A percentile compares a stretch with the other conserved stretches of the same genome.
Conservation (phyloP, 2,329 filamentous ascomycete genomes). For the Magnaporthales sp. region DNA sequence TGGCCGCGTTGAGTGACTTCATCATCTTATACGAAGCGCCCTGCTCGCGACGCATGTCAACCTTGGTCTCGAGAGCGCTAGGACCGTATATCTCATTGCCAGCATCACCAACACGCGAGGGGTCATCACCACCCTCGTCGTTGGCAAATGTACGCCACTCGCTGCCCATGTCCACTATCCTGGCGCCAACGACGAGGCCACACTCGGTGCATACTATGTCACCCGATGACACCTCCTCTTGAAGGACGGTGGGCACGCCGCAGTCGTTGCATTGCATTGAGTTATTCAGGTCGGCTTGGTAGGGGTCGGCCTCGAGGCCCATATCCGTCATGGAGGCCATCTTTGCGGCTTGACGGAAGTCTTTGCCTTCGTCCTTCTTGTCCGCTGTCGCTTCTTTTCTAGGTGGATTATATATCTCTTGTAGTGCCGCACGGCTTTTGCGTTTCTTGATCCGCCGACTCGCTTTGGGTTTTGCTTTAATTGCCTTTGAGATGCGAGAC, state of each 20-base stretch:
- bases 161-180: slow-evolving; percentile 89
- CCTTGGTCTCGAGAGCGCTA: slow-evolving; percentile 55
- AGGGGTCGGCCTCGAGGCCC: slow-evolving; percentile 2
- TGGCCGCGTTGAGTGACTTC: slow-evolving; percentile 17
- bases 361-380: slow-evolving; percentile 8
- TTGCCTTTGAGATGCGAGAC: slow-evolving; percentile 6
- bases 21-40: slow-evolving; percentile 14
- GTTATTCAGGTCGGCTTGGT: slow-evolving; percentile 73
- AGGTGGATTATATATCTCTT: slow-evolving; percentile 20
- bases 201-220: slow-evolving; percentile 92
- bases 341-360: slow-evolving; percentile 20
- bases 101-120: slow-evolving; percentile 93
- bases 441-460: slow-evolving; percentile 15
- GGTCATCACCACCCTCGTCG: slow-evolving; percentile 93
- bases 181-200: slow-evolving; percentile 80
- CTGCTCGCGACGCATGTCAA: slow-evolving; percentile 14
- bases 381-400: slow-evolving; percentile 22
- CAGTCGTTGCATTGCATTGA: slow-evolving; percentile 85
- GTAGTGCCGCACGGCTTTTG: slow-evolving; percentile 10
- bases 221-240: slow-evolving; percentile 85
- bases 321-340: slow-evolving; percentile 2
- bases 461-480: slow-evolving; percentile 12
- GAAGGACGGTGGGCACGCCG: slow-evolving; percentile 83
- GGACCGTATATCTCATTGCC: slow-evolving; percentile 85
- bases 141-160: slow-evolving; percentile 99